Evolutionary conservation across 129 eudicot species (phyloP).

Genomic region (Cynara cardunculus): DNA sequence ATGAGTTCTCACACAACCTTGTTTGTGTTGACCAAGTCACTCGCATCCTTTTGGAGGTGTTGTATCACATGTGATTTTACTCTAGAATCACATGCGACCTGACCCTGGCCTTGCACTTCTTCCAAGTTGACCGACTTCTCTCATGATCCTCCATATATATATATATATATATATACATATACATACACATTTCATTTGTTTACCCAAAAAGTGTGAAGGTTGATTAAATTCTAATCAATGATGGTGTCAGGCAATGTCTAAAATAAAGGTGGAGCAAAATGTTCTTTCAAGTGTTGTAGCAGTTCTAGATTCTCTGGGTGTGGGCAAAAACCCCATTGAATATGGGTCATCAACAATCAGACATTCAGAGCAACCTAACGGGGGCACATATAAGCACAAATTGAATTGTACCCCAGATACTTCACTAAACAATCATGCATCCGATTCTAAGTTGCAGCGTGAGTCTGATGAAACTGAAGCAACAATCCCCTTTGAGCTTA

Average conservation of each 20-base stretch:
- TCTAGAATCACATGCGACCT: not conserved
- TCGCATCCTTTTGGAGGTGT: not conserved
- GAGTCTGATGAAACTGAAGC: conserved; percentile 22
- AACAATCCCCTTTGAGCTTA: conserved; percentile 45
- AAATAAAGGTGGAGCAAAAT: conserved; percentile 45
- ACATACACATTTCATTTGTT: not conserved
- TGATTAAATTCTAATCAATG: not conserved
- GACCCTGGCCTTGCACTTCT: not conserved
- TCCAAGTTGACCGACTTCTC: not conserved
- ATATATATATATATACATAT: not conserved
- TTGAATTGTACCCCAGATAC: conserved; percentile 11
- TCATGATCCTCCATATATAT: not conserved
- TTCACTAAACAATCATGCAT: conserved; percentile 5
- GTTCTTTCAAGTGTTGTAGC: conserved; percentile 41
- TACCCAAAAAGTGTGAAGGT: not conserved
- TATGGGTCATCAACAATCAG: conserved; percentile 24
- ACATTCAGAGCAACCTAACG: conserved; percentile 18
- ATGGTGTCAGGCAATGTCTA: conserved; percentile 44
- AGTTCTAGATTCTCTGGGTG: conserved; percentile 33
- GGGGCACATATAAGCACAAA: conserved; percentile 19
- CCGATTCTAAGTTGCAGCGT: conserved; percentile 13
- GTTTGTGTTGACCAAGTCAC: not conserved
- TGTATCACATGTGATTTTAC: not conserved
- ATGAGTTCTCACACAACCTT: not conserved
- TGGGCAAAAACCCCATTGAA: conserved; percentile 16